Conservation (phyloP, 345 rosid species). For the Salix exigua region DNA sequence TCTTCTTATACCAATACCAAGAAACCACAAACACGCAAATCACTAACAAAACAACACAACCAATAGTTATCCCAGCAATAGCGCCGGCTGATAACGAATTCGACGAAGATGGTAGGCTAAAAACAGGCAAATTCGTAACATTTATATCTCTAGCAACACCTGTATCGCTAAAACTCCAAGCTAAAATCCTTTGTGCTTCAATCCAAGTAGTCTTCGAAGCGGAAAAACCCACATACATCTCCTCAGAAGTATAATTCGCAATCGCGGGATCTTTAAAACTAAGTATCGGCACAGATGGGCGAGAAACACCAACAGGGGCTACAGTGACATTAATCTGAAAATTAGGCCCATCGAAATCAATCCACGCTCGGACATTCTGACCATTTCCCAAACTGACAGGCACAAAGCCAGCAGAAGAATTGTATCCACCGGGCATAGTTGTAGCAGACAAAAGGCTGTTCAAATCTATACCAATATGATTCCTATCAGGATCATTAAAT, state of each 20-base stretch:
- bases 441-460: constrained; percentile 45
- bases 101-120: constrained; percentile 36
- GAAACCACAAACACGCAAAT: constrained; percentile 32
- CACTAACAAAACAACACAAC: constrained; percentile 39
- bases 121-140: constrained; percentile 57
- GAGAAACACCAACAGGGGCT: constrained; percentile 62
- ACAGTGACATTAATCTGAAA: constrained; percentile 68
- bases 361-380: constrained; percentile 75
- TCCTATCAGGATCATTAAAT: constrained; percentile 56
- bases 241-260: constrained; percentile 69
- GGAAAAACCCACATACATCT: constrained; percentile 79
- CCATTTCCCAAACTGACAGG: constrained; percentile 61
- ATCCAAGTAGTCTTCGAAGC: constrained; percentile 68
- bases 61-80: constrained; percentile 62
- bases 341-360: constrained; percentile 62
- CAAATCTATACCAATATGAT: constrained; percentile 75
- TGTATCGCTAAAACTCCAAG: constrained; percentile 83
- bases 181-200: constrained; percentile 64
- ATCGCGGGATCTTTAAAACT: constrained; percentile 48
- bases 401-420: constrained; percentile 51
- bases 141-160: constrained; percentile 60
- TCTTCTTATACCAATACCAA: constrained; percentile 45
- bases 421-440: constrained; percentile 44
- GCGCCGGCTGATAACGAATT: constrained; percentile 54
- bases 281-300: constrained; percentile 57